Percentiles rank a stretch among this genome's conserved stretches.
Evolutionary conservation across 139 green algal species (phyloP).

Genomic region (Coccomyxa sp.): DNA sequence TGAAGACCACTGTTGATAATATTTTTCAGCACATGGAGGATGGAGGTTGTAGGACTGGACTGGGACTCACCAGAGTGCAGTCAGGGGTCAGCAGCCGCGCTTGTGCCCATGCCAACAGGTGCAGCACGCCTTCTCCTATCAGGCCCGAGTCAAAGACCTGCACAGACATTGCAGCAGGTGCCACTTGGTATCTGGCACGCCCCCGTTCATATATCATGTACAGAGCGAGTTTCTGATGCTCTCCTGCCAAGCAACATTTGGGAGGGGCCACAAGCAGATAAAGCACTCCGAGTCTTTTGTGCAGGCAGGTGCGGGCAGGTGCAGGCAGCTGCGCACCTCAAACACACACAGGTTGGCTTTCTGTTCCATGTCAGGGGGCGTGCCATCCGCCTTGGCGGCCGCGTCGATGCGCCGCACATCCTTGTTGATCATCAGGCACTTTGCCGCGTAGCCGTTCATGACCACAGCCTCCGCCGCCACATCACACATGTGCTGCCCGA

Average conservation of each 20-base stretch:
- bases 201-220: no score
- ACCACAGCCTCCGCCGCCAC: conserved; percentile 56
- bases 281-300: no score
- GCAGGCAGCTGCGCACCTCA: conserved; percentile 38
- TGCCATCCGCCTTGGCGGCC: conserved; percentile 48
- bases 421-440: conserved; percentile 54
- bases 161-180: not conserved
- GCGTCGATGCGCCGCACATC: conserved; percentile 51
- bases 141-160: conserved; percentile 79
- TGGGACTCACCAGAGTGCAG: conserved; percentile 26
- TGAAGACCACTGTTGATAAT: no score
- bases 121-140: conserved; percentile 78
- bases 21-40: no score
- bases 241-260: no score
- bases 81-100: conserved; percentile 40
- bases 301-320: no score
- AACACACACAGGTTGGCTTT: conserved; percentile 53
- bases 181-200: no score
- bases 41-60: no score
- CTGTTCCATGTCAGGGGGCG: conserved; percentile 47
- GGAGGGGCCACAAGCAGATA: no score
- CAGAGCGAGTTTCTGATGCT: no score
- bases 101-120: conserved; percentile 53
- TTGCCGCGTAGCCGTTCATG: conserved; percentile 52
- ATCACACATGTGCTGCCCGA: conserved; percentile 60